phyloP scores from a whole-genome alignment of 1,139 yeast genomes.

The Magnusiomyces paraingens region DNA sequence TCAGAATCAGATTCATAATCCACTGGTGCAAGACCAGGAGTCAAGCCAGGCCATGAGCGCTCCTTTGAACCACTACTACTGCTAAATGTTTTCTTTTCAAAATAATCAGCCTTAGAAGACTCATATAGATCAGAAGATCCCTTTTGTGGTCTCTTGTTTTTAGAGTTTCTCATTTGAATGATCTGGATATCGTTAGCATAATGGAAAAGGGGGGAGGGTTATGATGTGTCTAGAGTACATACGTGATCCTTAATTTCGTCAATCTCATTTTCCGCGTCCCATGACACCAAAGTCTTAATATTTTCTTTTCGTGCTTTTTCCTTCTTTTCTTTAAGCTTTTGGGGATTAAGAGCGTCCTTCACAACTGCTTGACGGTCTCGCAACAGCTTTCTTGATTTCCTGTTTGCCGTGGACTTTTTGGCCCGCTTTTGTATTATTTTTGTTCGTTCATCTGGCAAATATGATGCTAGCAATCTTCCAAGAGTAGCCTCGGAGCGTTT shows the following conservation, averaged over 20 bases:
- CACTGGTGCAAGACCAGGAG: slow-evolving; percentile 91
- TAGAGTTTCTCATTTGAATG: slow-evolving; percentile 11
- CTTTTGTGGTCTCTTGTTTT: slow-evolving; percentile 8
- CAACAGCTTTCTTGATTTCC: slow-evolving; percentile 1
- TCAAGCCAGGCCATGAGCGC: slow-evolving; percentile 58
- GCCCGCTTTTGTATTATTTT: neutral
- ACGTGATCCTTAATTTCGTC: slow-evolving; percentile 19
- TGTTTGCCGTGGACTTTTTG: slow-evolving; percentile 1
- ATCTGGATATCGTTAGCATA: slow-evolving; percentile 8
- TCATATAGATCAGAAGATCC: slow-evolving; percentile 13
- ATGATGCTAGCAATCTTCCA: neutral
- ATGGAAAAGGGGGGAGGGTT: too few species aligned
- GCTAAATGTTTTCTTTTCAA: slow-evolving; percentile 13
- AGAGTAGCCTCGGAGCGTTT: slow-evolving; percentile 4
- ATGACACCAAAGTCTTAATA: slow-evolving; percentile 19
- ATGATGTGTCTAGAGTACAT: neutral
- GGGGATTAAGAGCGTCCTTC: slow-evolving; percentile 18
- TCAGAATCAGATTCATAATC: slow-evolving; percentile 41
- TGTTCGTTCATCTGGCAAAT: neutral
- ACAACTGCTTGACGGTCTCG: slow-evolving; percentile 11
- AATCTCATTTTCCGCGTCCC: slow-evolving; percentile 18
- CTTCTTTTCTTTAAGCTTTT: slow-evolving; percentile 12
- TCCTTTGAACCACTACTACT: slow-evolving; percentile 1
- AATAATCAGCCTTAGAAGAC: slow-evolving; percentile 13
- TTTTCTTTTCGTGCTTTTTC: slow-evolving; percentile 15